These are phyloP conservation scores for Leishmania lainsoni DNA, from an alignment of 208 protist species.

Conservation along the genomic window DNA sequence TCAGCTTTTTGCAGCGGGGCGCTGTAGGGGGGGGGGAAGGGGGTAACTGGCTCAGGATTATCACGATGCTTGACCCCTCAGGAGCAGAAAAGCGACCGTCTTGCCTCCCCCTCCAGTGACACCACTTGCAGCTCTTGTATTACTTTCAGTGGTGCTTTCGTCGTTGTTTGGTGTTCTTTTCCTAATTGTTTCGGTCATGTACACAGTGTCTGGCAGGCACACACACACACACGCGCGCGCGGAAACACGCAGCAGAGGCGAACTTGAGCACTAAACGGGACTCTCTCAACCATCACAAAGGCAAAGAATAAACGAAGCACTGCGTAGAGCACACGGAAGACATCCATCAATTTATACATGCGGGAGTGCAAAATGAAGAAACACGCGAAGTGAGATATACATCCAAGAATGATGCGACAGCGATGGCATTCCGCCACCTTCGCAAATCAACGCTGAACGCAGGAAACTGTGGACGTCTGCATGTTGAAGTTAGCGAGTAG, in stretches of 20 bases:
- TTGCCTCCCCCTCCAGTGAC: neutral
- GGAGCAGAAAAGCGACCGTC: neutral
- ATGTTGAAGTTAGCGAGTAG: neutral
- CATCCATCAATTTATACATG: slow-evolving; percentile 2
- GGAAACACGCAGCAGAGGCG: neutral
- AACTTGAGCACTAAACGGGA: neutral
- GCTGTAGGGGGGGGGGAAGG: neutral
- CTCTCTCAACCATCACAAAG: neutral
- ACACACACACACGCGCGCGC: neutral
- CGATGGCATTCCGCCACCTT: neutral
- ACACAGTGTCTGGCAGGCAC: neutral
- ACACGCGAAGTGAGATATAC: neutral
- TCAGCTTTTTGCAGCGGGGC: neutral
- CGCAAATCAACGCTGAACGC: neutral
- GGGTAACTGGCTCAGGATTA: neutral
- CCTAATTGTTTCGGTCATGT: neutral
- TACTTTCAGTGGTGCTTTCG: neutral
- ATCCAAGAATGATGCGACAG: neutral
- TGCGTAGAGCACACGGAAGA: neutral
- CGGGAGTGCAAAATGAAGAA: neutral
- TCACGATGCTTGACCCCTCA: neutral
- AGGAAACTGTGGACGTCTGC: neutral
- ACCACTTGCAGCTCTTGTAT: neutral
- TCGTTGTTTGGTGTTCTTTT: neutral
- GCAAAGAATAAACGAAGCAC: neutral